Base-by-base conservation (phyloP, 2,329 filamentous ascomycete genomes). In the Acarospora socialis region DNA sequence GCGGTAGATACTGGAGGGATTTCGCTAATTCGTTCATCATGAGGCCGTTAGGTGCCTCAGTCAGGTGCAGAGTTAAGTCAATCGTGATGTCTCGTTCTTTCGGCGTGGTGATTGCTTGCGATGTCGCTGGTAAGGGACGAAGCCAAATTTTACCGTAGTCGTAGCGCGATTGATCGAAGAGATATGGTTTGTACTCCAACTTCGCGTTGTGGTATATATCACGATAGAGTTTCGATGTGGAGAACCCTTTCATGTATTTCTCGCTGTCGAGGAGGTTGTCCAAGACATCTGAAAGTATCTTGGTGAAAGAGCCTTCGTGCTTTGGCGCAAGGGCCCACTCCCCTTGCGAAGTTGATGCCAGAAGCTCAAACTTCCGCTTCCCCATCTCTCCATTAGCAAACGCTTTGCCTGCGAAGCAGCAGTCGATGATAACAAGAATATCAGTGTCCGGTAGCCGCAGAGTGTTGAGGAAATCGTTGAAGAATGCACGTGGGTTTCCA, bases 321-420 rank as follows among this genome's bases (percentile, higher is more conserved):
- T 21, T 16, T 5, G 39, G 41, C 5, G 37, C 34, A 4, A 15
- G 29, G 7, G 21, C 21, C 7, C 6, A 7, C 3, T 17, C 10
- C 18, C 31, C 14, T 12, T 26, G 20, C 12, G 29, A 28, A 7
- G 41, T 24, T 6, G 41, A 41, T 9, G 40, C 33, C 30, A 43
- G 15, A 4, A 43, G 33, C 35, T 43, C 41, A 18, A 43, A 43
- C 21, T 42, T 43, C 3, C 35, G 30, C 27, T 38, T 43, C 4
- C 41, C 41, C 5, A 34, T 21, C 20, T 30, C 21, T 5, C 36
- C 32, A 4, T 30, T 30, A 5, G 15, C 20, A 28, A 38, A 43
- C 2, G 41, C 39, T 33, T 28, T 38, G 2, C 35, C 37, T 7
- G 39, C 41, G 22, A 18, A 35, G 31, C 41, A 43, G 22, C 41